Base-by-base conservation (phyloP, 495 filamentous ascomycete species). In the Lasiosphaeria hispida region DNA sequence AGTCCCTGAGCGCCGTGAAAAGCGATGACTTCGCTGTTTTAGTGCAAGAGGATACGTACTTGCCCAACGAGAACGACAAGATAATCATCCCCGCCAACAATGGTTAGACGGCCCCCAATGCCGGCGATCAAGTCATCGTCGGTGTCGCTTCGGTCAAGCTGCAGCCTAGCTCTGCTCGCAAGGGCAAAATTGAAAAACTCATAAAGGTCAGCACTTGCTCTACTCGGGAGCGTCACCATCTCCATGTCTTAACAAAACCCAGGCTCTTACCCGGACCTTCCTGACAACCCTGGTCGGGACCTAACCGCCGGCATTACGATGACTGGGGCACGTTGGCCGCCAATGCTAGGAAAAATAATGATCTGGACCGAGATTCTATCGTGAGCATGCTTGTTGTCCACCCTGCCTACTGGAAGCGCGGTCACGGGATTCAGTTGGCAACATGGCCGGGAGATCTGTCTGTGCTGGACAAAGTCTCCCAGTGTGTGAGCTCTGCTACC, bases 351-450 rank as follows among this genome's bases (percentile, higher is more conserved):
- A 23, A 43, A 9, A 33, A 17, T 15, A 43, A 41, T n/a, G 15
- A 23, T 30, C 19, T 42, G 10, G 51, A 43, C 1, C 15, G 51
- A 1, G 15, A 54, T 41, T 54, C 44, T 4, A 41, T 38, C 15
- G 43, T 57, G 14, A 42, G 42, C 42, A 49, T 57, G 54, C 37
- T 49, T 17, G 48, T 35, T 9, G 48, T 50, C 10, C 48, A 50
- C 34, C 48, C 48, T 7, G 54, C 54, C 6, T 57, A 57, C 54
- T 57, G 54, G 54, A 48, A 33, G 19, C 54, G 44, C 10, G 54
- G 54, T 19, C 19, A 57, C 13, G 54, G 54, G 8, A 57, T 42
- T 34, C 14, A 11, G 14, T 33, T 57, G 43, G 44, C 44, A 23
- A 49, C 42, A 34, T 57, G 54, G 54, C 33, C 54, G 14, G 48